These are phyloP conservation scores for Tolypocladium amazonense DNA, from an alignment of 2,329 filamentous ascomycete genomes.

Conservation along the genomic window DNA sequence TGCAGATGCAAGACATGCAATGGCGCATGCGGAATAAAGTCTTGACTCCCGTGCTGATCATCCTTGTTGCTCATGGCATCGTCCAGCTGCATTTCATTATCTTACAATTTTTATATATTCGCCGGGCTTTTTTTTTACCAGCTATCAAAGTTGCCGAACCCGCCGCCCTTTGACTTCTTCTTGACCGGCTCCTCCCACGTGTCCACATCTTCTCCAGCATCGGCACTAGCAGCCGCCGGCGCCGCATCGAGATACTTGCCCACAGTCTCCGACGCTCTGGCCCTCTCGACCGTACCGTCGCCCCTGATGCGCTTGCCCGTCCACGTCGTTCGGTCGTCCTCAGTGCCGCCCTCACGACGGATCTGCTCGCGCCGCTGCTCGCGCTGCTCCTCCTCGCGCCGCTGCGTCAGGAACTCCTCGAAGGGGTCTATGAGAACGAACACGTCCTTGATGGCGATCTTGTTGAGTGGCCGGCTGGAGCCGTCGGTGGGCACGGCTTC, in stretches of 20 bases:
- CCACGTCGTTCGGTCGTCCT: slow-evolving; percentile 89
- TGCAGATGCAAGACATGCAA: neutral
- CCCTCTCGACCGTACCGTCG: slow-evolving; percentile 46
- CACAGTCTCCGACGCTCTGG: slow-evolving; percentile 33
- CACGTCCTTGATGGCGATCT: slow-evolving; percentile 73
- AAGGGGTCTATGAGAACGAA: slow-evolving; percentile 91
- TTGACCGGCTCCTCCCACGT: slow-evolving; percentile 59
- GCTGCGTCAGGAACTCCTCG: slow-evolving; percentile 78
- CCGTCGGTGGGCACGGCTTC: slow-evolving; percentile 68
- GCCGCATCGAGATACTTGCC: slow-evolving; percentile 76
- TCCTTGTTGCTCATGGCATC: neutral
- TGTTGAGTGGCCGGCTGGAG: slow-evolving; percentile 63
- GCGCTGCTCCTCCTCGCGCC: slow-evolving; percentile 48
- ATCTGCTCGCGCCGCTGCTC: slow-evolving; percentile 52
- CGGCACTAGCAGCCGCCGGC: slow-evolving; percentile 31
- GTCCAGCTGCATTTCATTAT: neutral
- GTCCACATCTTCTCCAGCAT: slow-evolving; percentile 46
- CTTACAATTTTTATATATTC: neutral
- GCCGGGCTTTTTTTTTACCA: slow-evolving; percentile 50
- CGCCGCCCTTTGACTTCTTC: slow-evolving; percentile 69
- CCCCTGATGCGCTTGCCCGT: slow-evolving; percentile 80
- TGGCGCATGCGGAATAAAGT: neutral
- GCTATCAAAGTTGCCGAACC: slow-evolving; percentile 89
- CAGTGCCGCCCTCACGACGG: slow-evolving; percentile 56
- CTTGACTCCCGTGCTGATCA: too few relatives aligned